Evolutionary conservation across 371 early-diverging fungal species (phyloP), one percentile per base, ranked within the genome.

Genomic region (Blakeslea trispora): DNA sequence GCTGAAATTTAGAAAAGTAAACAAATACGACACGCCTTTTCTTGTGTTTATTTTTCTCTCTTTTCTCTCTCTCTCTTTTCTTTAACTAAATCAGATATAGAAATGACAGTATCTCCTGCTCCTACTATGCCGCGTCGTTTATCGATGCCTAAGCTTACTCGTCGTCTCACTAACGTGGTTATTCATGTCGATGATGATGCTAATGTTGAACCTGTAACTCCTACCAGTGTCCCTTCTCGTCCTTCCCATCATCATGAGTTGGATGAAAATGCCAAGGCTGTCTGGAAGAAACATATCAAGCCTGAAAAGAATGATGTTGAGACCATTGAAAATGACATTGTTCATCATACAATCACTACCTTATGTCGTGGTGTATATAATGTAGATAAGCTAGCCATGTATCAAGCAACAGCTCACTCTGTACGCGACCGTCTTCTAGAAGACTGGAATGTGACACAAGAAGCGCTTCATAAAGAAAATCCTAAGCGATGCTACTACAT

Each of bases 401-500:
- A 95, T 76, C 89, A 91, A 63, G 90, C 93, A 19, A 81, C 88
- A 15, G 93, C 95, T 32, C 82, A 89, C 69, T 84, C 88, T 57
- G 87, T 93, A 56, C 91, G 94, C 50, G 96, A 96, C 71, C 86
- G 85, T 37, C 84, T 96, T 48, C 81, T 95, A 57, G 84, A 91
- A 57, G 77, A 81, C 45, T 95, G 95, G 96, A 93, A 95, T 69
- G 68, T 74, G 39, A 93, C 95, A 21, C 92, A 94, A 68, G 88
- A 85, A 50, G 77, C 75, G 37, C 50, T 57, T 5, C 57, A 59
- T 48, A 57, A 57, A 42, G 71, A 79, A 35, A 84, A 89, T 56
- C 91, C 90, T 45, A 96, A 96, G 80, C 87, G 94, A 42, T 88
- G 95, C 34, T 94, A 95, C 78, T 96, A 96, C 75, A 74, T 96